A percentile compares a stretch with the other conserved stretches of the same genome.
Conservation (phyloP, 768 basidiomycete genomes). For the Gloeostereum incarnatum region DNA sequence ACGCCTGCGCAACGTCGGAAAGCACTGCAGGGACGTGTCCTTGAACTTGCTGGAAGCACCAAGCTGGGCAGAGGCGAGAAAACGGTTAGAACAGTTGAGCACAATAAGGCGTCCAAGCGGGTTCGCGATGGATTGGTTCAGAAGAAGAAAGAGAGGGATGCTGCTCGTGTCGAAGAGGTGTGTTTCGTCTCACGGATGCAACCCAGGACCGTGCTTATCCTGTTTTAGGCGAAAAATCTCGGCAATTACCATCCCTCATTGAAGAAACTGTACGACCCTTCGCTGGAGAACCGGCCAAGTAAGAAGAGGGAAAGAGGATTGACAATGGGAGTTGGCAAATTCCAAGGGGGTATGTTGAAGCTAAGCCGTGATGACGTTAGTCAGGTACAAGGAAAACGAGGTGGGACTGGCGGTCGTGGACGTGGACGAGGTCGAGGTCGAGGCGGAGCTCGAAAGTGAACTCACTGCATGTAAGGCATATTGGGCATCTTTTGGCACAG, state of each 20-base stretch:
- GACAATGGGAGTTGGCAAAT: slow-evolving; percentile 73
- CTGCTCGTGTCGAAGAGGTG: slow-evolving; percentile 62
- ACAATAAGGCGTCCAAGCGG: slow-evolving; percentile 59
- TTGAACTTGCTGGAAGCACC: slow-evolving; percentile 60
- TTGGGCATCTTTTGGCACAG: not conserved
- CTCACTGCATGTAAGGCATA: not conserved
- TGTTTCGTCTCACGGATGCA: slow-evolving; percentile 8
- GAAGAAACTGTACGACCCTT: slow-evolving; percentile 52
- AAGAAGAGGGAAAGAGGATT: slow-evolving; percentile 57
- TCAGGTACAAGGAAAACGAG: slow-evolving; percentile 8
- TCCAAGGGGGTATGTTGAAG: slow-evolving; percentile 57
- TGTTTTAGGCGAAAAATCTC: slow-evolving; percentile 62
- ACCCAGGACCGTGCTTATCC: slow-evolving; percentile 4
- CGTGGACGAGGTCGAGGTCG: slow-evolving; percentile 17
- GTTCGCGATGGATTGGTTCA: slow-evolving; percentile 61
- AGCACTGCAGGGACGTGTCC: slow-evolving; percentile 67
- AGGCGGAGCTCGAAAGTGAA: slow-evolving; percentile 11
- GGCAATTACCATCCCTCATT: slow-evolving; percentile 80
- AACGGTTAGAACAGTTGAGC: slow-evolving; percentile 48
- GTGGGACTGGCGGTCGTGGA: slow-evolving; percentile 10
- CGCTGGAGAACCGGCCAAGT: slow-evolving; percentile 13
- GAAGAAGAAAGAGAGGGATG: slow-evolving; percentile 50
- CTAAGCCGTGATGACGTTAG: slow-evolving; percentile 57
- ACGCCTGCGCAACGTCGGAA: slow-evolving; percentile 62
- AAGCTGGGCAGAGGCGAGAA: slow-evolving; percentile 73